These are phyloP conservation scores for Amylostereum chailletii DNA, from an alignment of 1,284 basidiomycete genomes.

Conservation along the genomic window DNA sequence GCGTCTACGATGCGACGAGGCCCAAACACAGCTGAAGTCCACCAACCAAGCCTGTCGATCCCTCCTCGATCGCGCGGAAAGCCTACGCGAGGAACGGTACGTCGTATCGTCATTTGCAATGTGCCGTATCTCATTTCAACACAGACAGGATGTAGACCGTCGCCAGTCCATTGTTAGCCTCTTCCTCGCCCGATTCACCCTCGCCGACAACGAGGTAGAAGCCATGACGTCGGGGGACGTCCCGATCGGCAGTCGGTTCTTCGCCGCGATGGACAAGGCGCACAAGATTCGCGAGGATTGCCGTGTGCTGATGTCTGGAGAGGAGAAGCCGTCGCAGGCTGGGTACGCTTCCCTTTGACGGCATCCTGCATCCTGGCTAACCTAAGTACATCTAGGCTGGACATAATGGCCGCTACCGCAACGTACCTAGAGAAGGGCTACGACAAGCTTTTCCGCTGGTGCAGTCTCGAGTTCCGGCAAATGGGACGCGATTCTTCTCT, in stretches of 20 bases:
- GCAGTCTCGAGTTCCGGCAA: constrained; percentile 79
- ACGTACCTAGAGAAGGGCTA: constrained; percentile 83
- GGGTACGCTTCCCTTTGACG: constrained; percentile 45
- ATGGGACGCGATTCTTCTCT: constrained; percentile 71
- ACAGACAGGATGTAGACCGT: constrained; percentile 58
- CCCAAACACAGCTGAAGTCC: constrained; percentile 67
- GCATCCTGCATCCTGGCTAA: constrained; percentile 5
- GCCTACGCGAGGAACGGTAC: constrained; percentile 73
- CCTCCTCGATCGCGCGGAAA: constrained; percentile 83
- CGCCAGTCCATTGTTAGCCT: constrained; percentile 69
- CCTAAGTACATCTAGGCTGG: constrained; percentile 44
- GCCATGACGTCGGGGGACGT: constrained; percentile 75
- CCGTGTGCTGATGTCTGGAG: constrained; percentile 80
- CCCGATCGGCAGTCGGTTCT: constrained; percentile 66
- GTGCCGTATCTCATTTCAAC: not conserved
- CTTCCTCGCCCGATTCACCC: constrained; percentile 83
- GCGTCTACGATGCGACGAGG: constrained; percentile 76
- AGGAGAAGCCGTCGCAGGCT: constrained; percentile 71
- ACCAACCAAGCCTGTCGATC: constrained; percentile 77
- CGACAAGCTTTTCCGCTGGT: constrained; percentile 84
- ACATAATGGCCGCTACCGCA: constrained; percentile 82
- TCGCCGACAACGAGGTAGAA: constrained; percentile 64
- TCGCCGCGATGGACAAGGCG: constrained; percentile 82
- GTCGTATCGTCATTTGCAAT: constrained; percentile 11
- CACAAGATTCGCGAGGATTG: constrained; percentile 81